phyloP scores from a whole-genome alignment of 495 filamentous ascomycete genomes.

The Xylaria longipes region DNA sequence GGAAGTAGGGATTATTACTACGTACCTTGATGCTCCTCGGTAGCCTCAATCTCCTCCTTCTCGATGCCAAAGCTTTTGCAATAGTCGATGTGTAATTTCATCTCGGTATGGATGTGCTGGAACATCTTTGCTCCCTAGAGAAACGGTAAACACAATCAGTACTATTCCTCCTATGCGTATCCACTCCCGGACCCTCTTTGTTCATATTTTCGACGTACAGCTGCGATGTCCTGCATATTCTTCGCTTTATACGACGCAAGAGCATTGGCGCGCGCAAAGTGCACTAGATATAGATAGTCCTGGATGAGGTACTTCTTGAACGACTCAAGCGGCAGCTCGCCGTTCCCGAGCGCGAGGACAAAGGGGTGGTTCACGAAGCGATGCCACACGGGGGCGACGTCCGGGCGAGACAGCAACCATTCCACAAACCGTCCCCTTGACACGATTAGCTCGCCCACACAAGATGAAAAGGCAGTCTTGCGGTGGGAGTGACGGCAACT shows the following conservation, averaged over 20 bases:
- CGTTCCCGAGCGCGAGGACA: constrained; percentile 74
- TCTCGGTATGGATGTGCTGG: constrained; percentile 77
- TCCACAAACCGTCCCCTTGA: constrained; percentile 82
- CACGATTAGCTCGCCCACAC: constrained; percentile 16
- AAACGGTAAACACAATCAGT: not conserved
- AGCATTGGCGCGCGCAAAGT: constrained; percentile 85
- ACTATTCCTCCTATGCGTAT: not conserved
- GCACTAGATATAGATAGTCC: constrained; percentile 89
- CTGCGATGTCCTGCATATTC: constrained; percentile 72
- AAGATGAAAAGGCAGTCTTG: not conserved
- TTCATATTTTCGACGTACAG: constrained; percentile 42
- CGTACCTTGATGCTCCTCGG: constrained; percentile 76
- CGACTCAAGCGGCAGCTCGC: constrained; percentile 69
- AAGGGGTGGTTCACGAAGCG: constrained; percentile 81
- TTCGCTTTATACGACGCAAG: constrained; percentile 83
- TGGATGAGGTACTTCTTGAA: constrained; percentile 90
- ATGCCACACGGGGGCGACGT: constrained; percentile 74
- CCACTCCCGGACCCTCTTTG: not conserved
- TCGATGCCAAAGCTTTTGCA: constrained; percentile 82
- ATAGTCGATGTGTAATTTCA: constrained; percentile 78
- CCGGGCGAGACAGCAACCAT: constrained; percentile 76
- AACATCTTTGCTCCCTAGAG: constrained; percentile 72
- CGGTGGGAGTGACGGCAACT: not conserved
- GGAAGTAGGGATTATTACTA: constrained; percentile 16
- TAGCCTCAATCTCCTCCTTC: constrained; percentile 71